Evolutionary conservation across 2,329 filamentous ascomycete genomes (phyloP), one percentile per base, ranked within the genome.

Genomic region (Aspergillus thermomutatus): DNA sequence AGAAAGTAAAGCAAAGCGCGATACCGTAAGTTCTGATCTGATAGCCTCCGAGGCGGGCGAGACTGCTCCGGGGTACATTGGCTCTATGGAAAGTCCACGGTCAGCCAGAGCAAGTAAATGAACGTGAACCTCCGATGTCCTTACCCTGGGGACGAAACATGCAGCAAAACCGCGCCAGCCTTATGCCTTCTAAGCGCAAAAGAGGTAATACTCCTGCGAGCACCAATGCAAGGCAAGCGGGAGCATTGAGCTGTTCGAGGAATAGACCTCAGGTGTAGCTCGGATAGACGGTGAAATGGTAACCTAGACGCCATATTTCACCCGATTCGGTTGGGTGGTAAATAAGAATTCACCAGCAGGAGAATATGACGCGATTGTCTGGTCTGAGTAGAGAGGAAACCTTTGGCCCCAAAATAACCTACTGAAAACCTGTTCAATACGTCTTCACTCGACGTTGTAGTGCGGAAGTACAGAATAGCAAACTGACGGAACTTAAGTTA

Each of bases 1-100:
- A 47, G 25, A 8, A 27, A 43, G 19, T 40, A 23, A 14, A 19
- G 43, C 49, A 28, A 46, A 25, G 6, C 14, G 9, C 51, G 25
- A 46, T 67, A 76, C 74, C 72, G 61, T 76, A 76, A 53, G 64
- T 72, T 55, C 74, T 65, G 53, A 71, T 58, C 55, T 75, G 74
- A 58, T 62, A 59, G 25, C 64, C 64, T 49, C 67, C 66, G 45
- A 64, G 47, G 4, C 46, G 64, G 50, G 66, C 54, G 50, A 71
- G 49, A 52, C 58, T 67, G 50, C 62, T 49, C 7, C 53, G 65
- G 53, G 64, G 61, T 34, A 65, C 59, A 66, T 67, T 68, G 62
- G 59, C 59, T 28, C 66, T 69, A 17, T 52, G 28, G 25, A 49
- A 49, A 48, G 17, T 37, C 31, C 37, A n/a, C 28, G 14, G 31